These are phyloP conservation scores for Cryphonectria naterciae DNA, from an alignment of 2,329 filamentous ascomycete species.

Conservation along the genomic window DNA sequence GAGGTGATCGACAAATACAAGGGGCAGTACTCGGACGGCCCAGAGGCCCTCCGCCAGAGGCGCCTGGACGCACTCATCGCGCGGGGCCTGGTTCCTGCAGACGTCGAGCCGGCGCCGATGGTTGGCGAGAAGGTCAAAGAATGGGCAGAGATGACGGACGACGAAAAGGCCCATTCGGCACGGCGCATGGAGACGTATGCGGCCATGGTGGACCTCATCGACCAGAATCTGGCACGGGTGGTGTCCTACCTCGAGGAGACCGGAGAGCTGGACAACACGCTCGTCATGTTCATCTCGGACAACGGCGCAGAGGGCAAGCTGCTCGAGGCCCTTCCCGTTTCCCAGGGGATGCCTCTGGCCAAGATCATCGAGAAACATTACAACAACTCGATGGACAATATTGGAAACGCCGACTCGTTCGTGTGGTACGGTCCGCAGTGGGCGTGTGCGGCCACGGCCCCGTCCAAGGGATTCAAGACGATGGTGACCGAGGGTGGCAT, in stretches of 20 bases:
- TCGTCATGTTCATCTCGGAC: slow-evolving; percentile 66
- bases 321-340: slow-evolving; percentile 31
- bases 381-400: slow-evolving; percentile 58
- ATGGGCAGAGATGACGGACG: slow-evolving; percentile 50
- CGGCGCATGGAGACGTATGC: slow-evolving; percentile 65
- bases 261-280: slow-evolving; percentile 65
- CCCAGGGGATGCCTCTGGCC: slow-evolving; percentile 28
- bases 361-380: slow-evolving; percentile 52
- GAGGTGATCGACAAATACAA: slow-evolving; percentile 60
- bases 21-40: slow-evolving; percentile 64
- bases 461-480: slow-evolving; percentile 37
- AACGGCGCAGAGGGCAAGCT: slow-evolving; percentile 47
- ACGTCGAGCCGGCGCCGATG: slow-evolving; percentile 55
- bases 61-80: slow-evolving; percentile 59
- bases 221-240: slow-evolving; percentile 62
- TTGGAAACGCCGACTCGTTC: slow-evolving; percentile 57
- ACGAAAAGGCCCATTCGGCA: slow-evolving; percentile 51
- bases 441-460: slow-evolving; percentile 44
- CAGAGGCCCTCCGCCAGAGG: slow-evolving; percentile 56
- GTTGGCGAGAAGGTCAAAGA: slow-evolving; percentile 51
- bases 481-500: slow-evolving; percentile 54
- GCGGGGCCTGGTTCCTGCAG: slow-evolving; percentile 56
- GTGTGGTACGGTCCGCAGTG: slow-evolving; percentile 63
- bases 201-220: slow-evolving; percentile 66
- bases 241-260: slow-evolving; percentile 59